Conservation (phyloP, 1,139 yeast genomes). For the Suhomyces ambrosiae region DNA sequence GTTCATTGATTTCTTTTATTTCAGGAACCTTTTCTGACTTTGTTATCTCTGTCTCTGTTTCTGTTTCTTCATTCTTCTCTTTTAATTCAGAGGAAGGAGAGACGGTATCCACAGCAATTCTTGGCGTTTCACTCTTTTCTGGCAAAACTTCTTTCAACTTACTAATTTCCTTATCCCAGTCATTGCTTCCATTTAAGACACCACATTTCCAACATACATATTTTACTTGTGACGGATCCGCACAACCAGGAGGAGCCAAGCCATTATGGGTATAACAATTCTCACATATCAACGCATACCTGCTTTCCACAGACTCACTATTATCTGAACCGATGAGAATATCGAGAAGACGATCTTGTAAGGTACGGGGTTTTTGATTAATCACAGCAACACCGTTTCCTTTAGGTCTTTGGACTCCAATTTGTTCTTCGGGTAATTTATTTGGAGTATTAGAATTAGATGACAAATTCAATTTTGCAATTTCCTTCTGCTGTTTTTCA, state of each 20-base stretch:
- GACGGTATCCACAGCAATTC: too few species aligned
- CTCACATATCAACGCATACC: conserved; percentile 75
- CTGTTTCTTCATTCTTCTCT: too few species aligned
- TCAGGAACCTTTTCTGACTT: not conserved
- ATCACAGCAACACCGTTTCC: not conserved
- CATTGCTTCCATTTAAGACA: conserved; percentile 46
- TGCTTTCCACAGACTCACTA: conserved; percentile 55
- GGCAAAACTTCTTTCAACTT: conserved; percentile 4
- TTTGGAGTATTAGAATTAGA: too few species aligned
- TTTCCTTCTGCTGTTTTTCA: conserved; percentile 7
- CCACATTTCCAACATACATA: conserved; percentile 81
- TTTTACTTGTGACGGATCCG: conserved; percentile 53
- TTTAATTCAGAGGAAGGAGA: too few species aligned
- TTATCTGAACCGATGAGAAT: conserved; percentile 73
- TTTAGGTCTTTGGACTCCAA: conserved; percentile 1
- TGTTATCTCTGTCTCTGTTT: not conserved
- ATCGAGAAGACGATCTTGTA: conserved; percentile 51
- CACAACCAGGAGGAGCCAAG: conserved; percentile 71
- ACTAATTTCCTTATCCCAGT: conserved; percentile 7
- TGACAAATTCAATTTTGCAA: conserved; percentile 9
- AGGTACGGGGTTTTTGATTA: conserved; percentile 19
- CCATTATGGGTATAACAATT: conserved; percentile 76
- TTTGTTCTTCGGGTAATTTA: not conserved
- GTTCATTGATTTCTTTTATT: too few species aligned
- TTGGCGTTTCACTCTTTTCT: not conserved